phyloP scores from a whole-genome alignment of 306 rosid genomes.

The Argentina anserina region DNA sequence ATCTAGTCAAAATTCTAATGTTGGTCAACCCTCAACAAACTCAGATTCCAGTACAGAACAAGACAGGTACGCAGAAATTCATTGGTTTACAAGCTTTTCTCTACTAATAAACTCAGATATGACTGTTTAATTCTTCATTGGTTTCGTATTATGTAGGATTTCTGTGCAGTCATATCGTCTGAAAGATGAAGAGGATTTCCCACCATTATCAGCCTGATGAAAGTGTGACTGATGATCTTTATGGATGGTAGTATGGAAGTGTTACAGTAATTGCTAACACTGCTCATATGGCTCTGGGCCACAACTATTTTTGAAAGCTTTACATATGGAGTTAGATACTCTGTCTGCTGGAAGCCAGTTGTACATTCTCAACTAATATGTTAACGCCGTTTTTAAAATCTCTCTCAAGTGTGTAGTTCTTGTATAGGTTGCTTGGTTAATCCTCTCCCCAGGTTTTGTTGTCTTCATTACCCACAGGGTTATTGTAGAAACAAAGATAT shows the following conservation, averaged over 20 bases:
- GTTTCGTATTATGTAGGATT: slow-evolving; percentile 41
- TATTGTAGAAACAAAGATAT: slow-evolving; percentile 15
- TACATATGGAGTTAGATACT: slow-evolving; percentile 27
- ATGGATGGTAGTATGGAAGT: slow-evolving; percentile 21
- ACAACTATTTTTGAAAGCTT: slow-evolving; percentile 25
- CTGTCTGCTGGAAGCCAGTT: slow-evolving; percentile 22
- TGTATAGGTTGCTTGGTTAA: slow-evolving; percentile 29
- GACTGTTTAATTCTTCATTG: slow-evolving; percentile 6
- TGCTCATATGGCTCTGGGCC: neutral
- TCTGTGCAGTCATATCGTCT: slow-evolving; percentile 38
- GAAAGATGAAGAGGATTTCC: slow-evolving; percentile 61
- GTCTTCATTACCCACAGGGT: slow-evolving; percentile 9
- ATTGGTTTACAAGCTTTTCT: neutral
- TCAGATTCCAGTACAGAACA: slow-evolving; percentile 20
- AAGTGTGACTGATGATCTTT: slow-evolving; percentile 4
- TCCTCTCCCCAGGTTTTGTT: slow-evolving; percentile 25
- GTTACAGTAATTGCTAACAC: slow-evolving; percentile 34
- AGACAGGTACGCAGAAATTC: slow-evolving; percentile 31
- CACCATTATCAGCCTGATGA: slow-evolving; percentile 44
- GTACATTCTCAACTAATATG: slow-evolving; percentile 31
- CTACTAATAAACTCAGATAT: neutral
- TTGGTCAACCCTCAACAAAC: slow-evolving; percentile 17
- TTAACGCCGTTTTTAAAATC: neutral
- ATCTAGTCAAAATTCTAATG: slow-evolving; percentile 5
- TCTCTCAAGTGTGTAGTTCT: slow-evolving; percentile 14